phyloP scores from a whole-genome alignment of 495 filamentous ascomycete species.

The Talaromyces thailandensis region DNA sequence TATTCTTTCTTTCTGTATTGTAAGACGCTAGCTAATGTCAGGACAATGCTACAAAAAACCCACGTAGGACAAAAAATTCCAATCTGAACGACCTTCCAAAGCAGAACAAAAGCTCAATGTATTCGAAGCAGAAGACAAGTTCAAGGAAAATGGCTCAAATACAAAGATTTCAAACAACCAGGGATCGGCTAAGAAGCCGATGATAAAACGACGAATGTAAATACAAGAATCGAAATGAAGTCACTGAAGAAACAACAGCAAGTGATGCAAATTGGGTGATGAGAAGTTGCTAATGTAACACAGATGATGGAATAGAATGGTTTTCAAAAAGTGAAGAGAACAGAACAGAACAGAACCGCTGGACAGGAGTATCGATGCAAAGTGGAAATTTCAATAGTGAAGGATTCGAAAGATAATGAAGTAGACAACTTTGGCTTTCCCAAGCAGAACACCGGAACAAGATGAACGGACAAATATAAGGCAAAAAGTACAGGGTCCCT shows the following conservation, averaged over 20 bases:
- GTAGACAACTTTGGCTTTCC: background rate
- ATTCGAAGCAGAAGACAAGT: background rate
- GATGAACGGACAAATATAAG: background rate
- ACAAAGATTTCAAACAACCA: background rate
- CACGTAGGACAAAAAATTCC: background rate
- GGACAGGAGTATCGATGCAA: constrained; percentile 5
- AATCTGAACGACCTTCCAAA: background rate
- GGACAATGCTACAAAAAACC: background rate
- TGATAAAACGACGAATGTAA: background rate
- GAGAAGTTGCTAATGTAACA: background rate
- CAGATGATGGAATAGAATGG: background rate
- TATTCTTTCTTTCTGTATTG: background rate
- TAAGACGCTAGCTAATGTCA: background rate
- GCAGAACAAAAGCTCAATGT: background rate
- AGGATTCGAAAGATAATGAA: background rate
- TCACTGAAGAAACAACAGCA: background rate
- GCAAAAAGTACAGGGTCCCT: background rate
- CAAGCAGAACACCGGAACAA: background rate
- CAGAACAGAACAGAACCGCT: constrained; percentile 1
- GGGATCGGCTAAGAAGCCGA: background rate
- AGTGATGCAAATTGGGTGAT: background rate
- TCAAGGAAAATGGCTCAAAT: background rate
- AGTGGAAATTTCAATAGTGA: background rate
- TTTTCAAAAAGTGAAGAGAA: background rate
- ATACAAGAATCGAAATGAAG: background rate